A percentile compares a stretch with the other conserved stretches of the same genome.
Conservation (phyloP, 2,329 filamentous ascomycete species). For the Pseudocercospora pini-densiflorae region DNA sequence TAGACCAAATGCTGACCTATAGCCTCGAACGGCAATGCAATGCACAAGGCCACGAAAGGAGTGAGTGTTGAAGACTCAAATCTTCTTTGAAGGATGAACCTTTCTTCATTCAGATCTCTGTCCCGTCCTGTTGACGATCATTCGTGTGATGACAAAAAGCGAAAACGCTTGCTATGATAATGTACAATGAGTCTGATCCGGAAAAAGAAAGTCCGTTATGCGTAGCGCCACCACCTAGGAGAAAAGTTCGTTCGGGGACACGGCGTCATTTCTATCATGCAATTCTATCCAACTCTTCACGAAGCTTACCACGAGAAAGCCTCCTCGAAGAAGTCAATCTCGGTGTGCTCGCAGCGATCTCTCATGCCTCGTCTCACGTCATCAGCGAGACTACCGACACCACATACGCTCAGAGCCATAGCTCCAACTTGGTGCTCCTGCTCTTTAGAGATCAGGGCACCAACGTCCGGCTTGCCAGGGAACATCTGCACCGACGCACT, state of each 20-base stretch:
- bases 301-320: slow-evolving; percentile 66
- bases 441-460: slow-evolving; percentile 79
- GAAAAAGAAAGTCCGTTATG: not conserved
- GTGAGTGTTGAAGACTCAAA: no score
- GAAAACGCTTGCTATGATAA: slow-evolving; percentile 13
- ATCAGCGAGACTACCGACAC: slow-evolving; percentile 73
- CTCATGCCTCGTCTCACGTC: slow-evolving; percentile 73
- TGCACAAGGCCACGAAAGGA: not conserved
- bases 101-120: slow-evolving; percentile 9
- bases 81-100: not conserved
- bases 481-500: slow-evolving; percentile 88
- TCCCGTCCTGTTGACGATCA: not conserved
- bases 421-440: slow-evolving; percentile 81
- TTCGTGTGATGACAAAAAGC: slow-evolving; percentile 11
- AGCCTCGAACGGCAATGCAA: not conserved
- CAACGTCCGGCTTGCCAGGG: slow-evolving; percentile 83
- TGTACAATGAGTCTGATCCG: slow-evolving; percentile 7
- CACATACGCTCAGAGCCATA: slow-evolving; percentile 84
- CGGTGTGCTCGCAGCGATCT: slow-evolving; percentile 65
- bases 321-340: slow-evolving; percentile 80
- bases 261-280: not conserved
- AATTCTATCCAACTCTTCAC: not conserved
- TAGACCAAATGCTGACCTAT: no score
- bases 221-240: slow-evolving; percentile 1
- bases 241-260: not conserved